These are phyloP conservation scores for Apiospora saccharicola DNA, from an alignment of 2,329 filamentous ascomycete species.

Conservation along the genomic window DNA sequence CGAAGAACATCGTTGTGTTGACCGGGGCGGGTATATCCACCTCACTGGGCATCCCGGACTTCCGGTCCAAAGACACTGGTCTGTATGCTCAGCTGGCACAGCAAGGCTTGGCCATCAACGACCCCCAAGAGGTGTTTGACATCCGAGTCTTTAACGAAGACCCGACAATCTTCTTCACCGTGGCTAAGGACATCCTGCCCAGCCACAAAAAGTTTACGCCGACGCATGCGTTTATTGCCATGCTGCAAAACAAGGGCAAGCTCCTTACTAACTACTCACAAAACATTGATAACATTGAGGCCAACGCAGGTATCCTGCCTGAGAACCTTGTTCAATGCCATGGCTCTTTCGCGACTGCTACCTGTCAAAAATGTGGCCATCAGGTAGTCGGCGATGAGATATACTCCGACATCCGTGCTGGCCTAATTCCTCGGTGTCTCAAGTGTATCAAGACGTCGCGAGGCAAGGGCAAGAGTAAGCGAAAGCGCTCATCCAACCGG, in stretches of 20 bases:
- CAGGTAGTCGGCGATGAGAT: constrained; percentile 79
- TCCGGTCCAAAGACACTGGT: constrained; percentile 90
- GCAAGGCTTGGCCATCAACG: constrained; percentile 71
- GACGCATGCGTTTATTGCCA: constrained; percentile 90
- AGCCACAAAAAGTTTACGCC: constrained; percentile 81
- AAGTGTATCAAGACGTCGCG: constrained; percentile 68
- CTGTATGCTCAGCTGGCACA: constrained; percentile 87
- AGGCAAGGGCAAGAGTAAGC: constrained; percentile 58
- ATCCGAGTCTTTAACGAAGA: constrained; percentile 86
- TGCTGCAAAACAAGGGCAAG: constrained; percentile 87
- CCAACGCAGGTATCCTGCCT: constrained; percentile 79
- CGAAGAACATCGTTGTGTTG: constrained; percentile 88
- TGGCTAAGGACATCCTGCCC: constrained; percentile 90
- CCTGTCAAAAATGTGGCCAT: constrained; percentile 82
- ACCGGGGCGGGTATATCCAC: constrained; percentile 97
- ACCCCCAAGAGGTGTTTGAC: constrained; percentile 96
- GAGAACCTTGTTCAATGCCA: constrained; percentile 95
- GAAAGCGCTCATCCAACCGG: constrained; percentile 59
- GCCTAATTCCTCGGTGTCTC: constrained; percentile 79
- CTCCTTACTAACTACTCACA: constrained; percentile 97
- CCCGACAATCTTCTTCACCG: constrained; percentile 87
- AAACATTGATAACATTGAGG: constrained; percentile 97
- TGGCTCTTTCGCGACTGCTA: constrained; percentile 92
- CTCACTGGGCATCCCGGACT: constrained; percentile 95
- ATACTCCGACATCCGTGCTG: constrained; percentile 79